phyloP scores from a whole-genome alignment of 2,329 filamentous ascomycete species.

The Sarocladiaceae sp. region DNA sequence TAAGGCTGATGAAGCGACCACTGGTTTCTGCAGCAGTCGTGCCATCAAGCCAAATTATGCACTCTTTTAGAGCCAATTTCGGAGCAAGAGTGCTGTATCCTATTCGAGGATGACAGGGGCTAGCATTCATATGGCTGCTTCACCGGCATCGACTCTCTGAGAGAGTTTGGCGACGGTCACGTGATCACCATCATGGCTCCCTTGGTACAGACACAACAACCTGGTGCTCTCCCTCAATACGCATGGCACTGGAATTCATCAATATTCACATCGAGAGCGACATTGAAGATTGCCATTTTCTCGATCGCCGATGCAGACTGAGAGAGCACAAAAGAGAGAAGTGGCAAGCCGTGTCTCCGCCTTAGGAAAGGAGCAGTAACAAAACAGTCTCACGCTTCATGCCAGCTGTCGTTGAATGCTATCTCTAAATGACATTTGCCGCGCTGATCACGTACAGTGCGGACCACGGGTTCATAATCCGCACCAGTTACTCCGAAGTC shows the following conservation, averaged over 20 bases:
- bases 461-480: too few species aligned
- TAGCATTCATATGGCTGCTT: too few species aligned
- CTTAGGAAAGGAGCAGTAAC: background rate
- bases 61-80: too few species aligned
- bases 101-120: too few species aligned
- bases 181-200: background rate
- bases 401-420: background rate
- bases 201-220: background rate
- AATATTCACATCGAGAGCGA: background rate
- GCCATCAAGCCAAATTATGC: background rate
- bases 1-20: background rate
- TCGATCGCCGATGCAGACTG: constrained; percentile 3
- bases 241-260: background rate
- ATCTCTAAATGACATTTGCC: background rate
- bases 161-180: background rate
- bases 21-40: background rate
- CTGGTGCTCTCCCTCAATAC: background rate
- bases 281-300: background rate
- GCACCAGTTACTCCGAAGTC: too few species aligned
- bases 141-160: too few species aligned
- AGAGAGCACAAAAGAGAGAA: background rate
- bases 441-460: too few species aligned
- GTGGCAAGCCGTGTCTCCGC: background rate
- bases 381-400: background rate
- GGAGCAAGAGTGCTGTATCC: too few species aligned